Percentiles rank a stretch among this genome's conserved stretches.
Conservation (phyloP, 768 basidiomycete species). For the Mycena haematopus region DNA sequence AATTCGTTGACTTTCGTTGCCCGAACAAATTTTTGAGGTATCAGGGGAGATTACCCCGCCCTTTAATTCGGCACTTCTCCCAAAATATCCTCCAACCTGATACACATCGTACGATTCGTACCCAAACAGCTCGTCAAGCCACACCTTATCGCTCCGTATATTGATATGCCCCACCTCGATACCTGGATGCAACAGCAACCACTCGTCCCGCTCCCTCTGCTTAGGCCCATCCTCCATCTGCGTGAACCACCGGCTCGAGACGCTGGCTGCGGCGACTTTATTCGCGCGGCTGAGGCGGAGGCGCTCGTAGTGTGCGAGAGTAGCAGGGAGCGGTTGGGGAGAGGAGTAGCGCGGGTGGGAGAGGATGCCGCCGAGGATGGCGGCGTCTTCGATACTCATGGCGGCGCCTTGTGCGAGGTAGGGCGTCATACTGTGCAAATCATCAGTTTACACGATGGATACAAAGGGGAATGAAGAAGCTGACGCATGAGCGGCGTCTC, state of each 20-base stretch:
- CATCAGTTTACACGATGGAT: neutral
- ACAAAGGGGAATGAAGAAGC: neutral
- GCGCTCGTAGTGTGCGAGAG: slow-evolving; percentile 16
- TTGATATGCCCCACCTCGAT: slow-evolving; percentile 18
- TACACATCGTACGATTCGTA: slow-evolving; percentile 25
- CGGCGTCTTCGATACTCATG: slow-evolving; percentile 35
- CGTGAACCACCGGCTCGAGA: slow-evolving; percentile 22
- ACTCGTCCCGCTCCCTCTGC: slow-evolving; percentile 17
- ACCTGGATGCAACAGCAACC: slow-evolving; percentile 17
- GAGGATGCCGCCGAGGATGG: slow-evolving; percentile 23
- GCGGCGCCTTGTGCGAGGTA: slow-evolving; percentile 37
- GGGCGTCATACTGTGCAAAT: slow-evolving; percentile 30
- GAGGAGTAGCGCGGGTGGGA: slow-evolving; percentile 17
- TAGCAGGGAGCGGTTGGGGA: slow-evolving; percentile 6
- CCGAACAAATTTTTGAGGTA: too few species aligned
- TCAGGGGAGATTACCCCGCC: too few species aligned
- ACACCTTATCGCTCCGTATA: slow-evolving; percentile 18
- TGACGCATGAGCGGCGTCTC: slow-evolving; percentile 31
- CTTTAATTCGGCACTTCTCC: slow-evolving; percentile 1
- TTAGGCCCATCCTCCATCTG: slow-evolving; percentile 22
- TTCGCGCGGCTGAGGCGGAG: slow-evolving; percentile 15
- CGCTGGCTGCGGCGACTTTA: slow-evolving; percentile 19
- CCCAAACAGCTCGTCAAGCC: slow-evolving; percentile 28
- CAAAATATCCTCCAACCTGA: slow-evolving; percentile 14
- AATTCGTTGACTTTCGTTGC: too few species aligned